Evolutionary conservation across 805 yeast genomes (phyloP), one percentile per base, ranked within the genome.

Genomic region (Saccharomycopsis synnaedendra): DNA sequence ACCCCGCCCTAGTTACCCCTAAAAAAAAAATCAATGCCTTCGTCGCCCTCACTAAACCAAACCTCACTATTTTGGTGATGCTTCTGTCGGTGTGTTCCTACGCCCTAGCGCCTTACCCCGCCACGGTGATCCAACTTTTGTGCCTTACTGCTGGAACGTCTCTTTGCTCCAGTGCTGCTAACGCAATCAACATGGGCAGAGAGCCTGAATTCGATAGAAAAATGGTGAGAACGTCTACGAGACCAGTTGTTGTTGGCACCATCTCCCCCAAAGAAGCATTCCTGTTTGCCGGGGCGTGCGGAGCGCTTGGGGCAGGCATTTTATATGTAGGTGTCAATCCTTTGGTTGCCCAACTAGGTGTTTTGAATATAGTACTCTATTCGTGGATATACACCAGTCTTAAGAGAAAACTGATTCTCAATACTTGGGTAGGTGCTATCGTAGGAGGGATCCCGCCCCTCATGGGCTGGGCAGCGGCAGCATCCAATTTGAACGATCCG

Each of bases 381-480:
- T 80, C 94, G 0, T 89, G 97, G 84, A 64, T 82, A 0, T 93
- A 93, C 66, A 93, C 98, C 0, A 82, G 96, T 0, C 66, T 93
- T 61, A 93, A 93, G 60, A 74, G 98, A 48, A 76, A 72, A 51
- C 80, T 85, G 29, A 90, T 93, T 45, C 62, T 85, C 39, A 93
- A 93, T 63, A 93, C 98, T 0, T 93, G 98, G 98, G 93, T 93
- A 3, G 98, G 98, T 19, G 98, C 98, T 0, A 62, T 93, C n/a
- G 98, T 93, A 3, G 98, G 98, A 3, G 98, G 97, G 0, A 85
- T 93, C 42, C 98, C 98, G 0, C 98, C 98, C 27, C 71, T 93
- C 44, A 93, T 93, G 98, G 98, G 98, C 2, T 93, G 98, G 98
- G 96, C 96, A 2, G 87, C 90, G 0, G 84, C 96, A 5, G 46